Conservation (phyloP, 331 rosid genomes). For the Malus hybrid region DNA sequence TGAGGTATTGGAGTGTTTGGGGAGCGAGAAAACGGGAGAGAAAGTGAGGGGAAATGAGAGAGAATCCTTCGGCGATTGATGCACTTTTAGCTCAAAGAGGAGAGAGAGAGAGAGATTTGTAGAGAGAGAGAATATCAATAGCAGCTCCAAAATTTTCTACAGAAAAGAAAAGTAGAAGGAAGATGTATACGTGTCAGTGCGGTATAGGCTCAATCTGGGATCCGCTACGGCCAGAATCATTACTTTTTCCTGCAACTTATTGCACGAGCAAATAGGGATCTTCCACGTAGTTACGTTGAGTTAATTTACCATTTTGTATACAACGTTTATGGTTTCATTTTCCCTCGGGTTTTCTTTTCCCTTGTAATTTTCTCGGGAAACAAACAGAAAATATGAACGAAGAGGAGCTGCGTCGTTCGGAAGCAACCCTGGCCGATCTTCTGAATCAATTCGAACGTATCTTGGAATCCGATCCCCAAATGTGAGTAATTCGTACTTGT, state of each 20-base stretch:
- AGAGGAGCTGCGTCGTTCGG: neutral
- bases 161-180: neutral
- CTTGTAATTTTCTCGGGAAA: neutral
- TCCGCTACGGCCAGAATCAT: neutral
- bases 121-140: neutral
- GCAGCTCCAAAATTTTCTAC: conserved; percentile 12
- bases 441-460: conserved; percentile 52
- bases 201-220: neutral
- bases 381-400: conserved; percentile 4
- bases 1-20: conserved; percentile 13
- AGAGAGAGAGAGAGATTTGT: conserved; percentile 18
- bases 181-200: conserved; percentile 16
- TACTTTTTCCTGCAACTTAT: neutral
- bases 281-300: neutral
- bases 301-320: neutral
- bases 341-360: neutral
- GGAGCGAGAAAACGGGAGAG: neutral
- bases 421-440: conserved; percentile 25
- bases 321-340: too few relatives aligned
- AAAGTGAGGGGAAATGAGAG: conserved; percentile 11
- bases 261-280: neutral
- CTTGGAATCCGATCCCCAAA: conserved; percentile 56
- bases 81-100: conserved; percentile 17
- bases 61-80: conserved; percentile 13
- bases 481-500: conserved; percentile 34